Percentiles rank a stretch among this genome's conserved stretches.
These are phyloP conservation scores for Chlorella sorokiniana DNA, from an alignment of 139 green algal species.

Conservation along the genomic window DNA sequence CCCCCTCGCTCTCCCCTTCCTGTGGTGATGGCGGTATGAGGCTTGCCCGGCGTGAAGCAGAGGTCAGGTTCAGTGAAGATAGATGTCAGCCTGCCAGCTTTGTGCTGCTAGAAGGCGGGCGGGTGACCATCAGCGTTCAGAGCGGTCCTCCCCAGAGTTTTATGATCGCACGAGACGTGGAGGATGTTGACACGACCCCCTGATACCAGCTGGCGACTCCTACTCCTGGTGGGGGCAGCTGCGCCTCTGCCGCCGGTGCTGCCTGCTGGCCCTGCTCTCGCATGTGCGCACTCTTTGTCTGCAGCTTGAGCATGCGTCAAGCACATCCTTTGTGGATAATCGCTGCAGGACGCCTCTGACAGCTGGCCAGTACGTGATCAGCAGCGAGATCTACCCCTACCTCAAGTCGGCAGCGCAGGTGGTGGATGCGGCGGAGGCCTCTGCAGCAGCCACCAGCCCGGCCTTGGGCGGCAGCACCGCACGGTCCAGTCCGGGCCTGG, in stretches of 20 bases:
- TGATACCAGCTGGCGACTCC: constrained; percentile 12
- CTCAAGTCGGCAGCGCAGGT: constrained; percentile 10
- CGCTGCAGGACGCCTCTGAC: constrained; percentile 16
- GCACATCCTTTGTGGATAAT: no score
- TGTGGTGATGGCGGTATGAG: constrained; percentile 26
- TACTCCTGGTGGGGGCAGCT: constrained; percentile 26
- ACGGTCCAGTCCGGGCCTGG: not conserved
- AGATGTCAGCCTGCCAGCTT: not conserved
- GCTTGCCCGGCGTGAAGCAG: not conserved
- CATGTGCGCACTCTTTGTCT: no score
- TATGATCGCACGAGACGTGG: constrained; percentile 4
- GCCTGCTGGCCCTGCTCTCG: no score
- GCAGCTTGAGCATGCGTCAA: no score
- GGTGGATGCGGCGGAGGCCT: not conserved
- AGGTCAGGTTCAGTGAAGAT: not conserved
- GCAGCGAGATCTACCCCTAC: constrained; percentile 28
- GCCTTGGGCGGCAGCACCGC: not conserved
- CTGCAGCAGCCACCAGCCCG: not conserved
- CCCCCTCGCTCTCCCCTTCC: not conserved
- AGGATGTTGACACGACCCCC: constrained; percentile 5
- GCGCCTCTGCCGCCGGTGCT: not conserved
- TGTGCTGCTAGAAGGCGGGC: not conserved
- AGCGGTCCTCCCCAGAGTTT: constrained; percentile 33
- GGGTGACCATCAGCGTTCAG: constrained; percentile 17
- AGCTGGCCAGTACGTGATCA: constrained; percentile 18